These are phyloP conservation scores for Tetrapyrgos nigripes DNA, from an alignment of 1,284 basidiomycete species.

Conservation along the genomic window DNA sequence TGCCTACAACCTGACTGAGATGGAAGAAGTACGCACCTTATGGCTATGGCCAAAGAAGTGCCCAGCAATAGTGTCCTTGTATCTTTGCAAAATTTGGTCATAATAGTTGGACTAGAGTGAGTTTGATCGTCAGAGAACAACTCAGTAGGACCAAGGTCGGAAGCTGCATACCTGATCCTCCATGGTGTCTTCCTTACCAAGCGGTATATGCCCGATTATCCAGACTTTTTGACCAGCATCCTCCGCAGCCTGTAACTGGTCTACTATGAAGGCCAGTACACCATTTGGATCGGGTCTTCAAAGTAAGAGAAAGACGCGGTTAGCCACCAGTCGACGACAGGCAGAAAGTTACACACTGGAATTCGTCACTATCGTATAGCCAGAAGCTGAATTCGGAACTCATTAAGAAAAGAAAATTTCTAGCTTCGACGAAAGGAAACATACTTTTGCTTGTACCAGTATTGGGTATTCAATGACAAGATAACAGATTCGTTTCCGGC, in stretches of 20 bases:
- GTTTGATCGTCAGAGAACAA: no score
- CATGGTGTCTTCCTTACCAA: constrained; percentile 53
- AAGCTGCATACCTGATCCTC: constrained; percentile 47
- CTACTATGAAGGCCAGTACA: constrained; percentile 46
- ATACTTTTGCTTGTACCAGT: constrained; percentile 62
- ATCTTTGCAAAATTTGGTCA: constrained; percentile 62
- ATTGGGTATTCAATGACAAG: constrained; percentile 62
- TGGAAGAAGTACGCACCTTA: constrained; percentile 21
- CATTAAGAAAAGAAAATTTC: neutral
- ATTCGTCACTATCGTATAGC: constrained; percentile 55
- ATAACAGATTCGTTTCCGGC: constrained; percentile 53
- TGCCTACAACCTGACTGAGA: neutral
- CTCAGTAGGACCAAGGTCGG: neutral
- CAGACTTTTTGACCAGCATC: constrained; percentile 57
- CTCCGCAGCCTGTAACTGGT: constrained; percentile 62
- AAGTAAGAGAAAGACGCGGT: neutral
- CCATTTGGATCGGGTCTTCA: constrained; percentile 48
- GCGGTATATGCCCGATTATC: constrained; percentile 59
- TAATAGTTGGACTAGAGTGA: constrained; percentile 58
- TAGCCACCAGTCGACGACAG: neutral
- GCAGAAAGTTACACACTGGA: constrained; percentile 40
- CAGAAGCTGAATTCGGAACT: constrained; percentile 45
- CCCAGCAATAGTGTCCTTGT: constrained; percentile 60
- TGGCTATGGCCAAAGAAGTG: constrained; percentile 57
- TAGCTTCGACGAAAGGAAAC: constrained; percentile 7